A percentile compares a stretch with the other conserved stretches of the same genome.
These are phyloP conservation scores for Coelastrella sp. DNA, from an alignment of 139 green algal genomes.

Conservation along the genomic window DNA sequence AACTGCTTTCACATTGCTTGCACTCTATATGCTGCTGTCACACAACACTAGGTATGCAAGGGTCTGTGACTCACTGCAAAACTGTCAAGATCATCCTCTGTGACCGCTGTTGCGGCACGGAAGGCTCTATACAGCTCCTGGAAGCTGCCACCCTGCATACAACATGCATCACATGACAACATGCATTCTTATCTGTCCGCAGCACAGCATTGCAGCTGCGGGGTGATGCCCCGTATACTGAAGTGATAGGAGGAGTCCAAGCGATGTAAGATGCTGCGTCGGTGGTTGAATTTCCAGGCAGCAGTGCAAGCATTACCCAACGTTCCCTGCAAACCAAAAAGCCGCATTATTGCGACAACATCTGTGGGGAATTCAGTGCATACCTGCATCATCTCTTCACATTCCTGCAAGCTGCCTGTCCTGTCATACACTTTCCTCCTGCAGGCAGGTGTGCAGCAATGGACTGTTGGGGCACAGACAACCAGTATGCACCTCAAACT, in stretches of 20 bases:
- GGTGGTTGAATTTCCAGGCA: no score
- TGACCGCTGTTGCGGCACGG: slow-evolving; percentile 52
- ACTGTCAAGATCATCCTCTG: slow-evolving; percentile 55
- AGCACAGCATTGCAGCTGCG: not conserved
- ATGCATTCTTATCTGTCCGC: not conserved
- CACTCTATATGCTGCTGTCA: no score
- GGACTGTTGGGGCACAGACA: no score
- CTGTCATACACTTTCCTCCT: slow-evolving; percentile 92
- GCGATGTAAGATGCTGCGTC: no score
- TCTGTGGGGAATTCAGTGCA: no score
- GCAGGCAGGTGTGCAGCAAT: not conserved
- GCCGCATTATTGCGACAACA: not conserved
- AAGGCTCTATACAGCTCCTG: slow-evolving; percentile 27
- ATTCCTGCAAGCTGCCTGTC: slow-evolving; percentile 79
- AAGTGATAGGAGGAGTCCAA: not conserved
- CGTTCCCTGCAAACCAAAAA: not conserved
- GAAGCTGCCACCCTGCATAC: slow-evolving; percentile 21
- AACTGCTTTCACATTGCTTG: no score
- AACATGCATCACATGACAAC: not conserved
- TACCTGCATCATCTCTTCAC: slow-evolving; percentile 39
- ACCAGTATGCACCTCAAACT: no score
- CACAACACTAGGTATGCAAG: no score
- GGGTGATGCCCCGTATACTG: not conserved
- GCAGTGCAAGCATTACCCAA: no score
- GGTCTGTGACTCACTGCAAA: slow-evolving; percentile 55